phyloP scores from a whole-genome alignment of 441 rosid species.

The Pelargonium cotyledonis region DNA sequence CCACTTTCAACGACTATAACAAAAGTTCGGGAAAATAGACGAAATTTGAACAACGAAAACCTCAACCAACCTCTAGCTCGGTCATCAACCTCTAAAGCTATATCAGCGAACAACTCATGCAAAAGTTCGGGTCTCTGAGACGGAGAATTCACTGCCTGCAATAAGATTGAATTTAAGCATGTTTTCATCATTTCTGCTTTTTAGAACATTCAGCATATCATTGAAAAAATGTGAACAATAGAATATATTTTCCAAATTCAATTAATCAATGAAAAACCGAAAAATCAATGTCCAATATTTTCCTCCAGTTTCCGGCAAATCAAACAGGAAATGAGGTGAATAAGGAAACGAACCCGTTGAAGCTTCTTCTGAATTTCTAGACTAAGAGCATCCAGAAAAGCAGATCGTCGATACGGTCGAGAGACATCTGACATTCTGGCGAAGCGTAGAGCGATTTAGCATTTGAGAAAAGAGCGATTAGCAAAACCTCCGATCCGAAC shows the following conservation, averaged over 20 bases:
- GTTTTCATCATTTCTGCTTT: not conserved
- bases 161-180: constrained; percentile 6
- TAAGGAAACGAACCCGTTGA: constrained; percentile 49
- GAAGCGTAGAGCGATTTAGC: constrained; percentile 5
- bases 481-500: not conserved
- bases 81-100: constrained; percentile 91
- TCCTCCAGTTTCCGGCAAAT: constrained; percentile 9
- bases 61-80: constrained; percentile 67
- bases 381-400: constrained; percentile 76
- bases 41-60: not conserved
- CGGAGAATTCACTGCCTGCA: constrained; percentile 75
- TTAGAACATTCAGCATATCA: not conserved
- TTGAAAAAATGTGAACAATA: not conserved
- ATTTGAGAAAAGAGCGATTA: not conserved
- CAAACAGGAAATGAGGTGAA: constrained; percentile 18
- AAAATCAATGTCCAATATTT: constrained; percentile 1
- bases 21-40: too few relatives aligned
- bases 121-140: constrained; percentile 75
- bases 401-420: constrained; percentile 51
- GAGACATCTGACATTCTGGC: constrained; percentile 40
- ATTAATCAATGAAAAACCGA: not conserved
- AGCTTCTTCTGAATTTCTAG: constrained; percentile 88
- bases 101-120: constrained; percentile 84
- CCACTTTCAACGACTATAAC: not conserved
- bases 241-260: too few relatives aligned